Conservation (phyloP, 768 basidiomycete genomes). For the Podaxis carcinomalis region DNA sequence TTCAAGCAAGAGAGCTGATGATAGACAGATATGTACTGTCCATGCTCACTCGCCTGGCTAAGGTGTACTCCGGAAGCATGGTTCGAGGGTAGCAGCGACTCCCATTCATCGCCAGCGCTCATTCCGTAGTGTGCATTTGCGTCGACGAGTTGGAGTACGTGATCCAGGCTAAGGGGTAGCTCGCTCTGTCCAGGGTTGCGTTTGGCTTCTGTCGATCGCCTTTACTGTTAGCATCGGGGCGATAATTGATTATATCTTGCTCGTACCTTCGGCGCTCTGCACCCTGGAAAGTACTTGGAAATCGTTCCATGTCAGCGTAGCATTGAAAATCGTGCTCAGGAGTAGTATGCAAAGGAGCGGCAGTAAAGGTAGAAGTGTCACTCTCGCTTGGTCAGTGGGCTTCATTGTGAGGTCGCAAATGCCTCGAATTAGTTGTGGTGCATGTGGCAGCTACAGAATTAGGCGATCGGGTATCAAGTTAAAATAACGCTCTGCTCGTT, state of each 20-base stretch:
- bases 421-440: not conserved
- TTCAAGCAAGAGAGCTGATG: constrained; percentile 12
- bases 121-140: constrained; percentile 12
- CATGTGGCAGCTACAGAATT: not conserved
- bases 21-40: constrained; percentile 4
- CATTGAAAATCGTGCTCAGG: constrained; percentile 1
- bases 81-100: constrained; percentile 9
- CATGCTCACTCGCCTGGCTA: not conserved
- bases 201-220: not conserved
- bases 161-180: not conserved
- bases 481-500: too few relatives aligned
- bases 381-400: not conserved
- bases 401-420: not conserved
- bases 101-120: constrained; percentile 9
- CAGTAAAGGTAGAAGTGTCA: not conserved
- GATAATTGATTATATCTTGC: not conserved
- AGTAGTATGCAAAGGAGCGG: not conserved
- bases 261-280: not conserved
- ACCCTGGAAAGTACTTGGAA: not conserved
- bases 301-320: constrained; percentile 1
- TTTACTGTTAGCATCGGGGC: not conserved
- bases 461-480: not conserved
- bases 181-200: not conserved
- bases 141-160: constrained; percentile 1
- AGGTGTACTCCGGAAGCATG: constrained; percentile 4